phyloP scores from a whole-genome alignment of 2,329 filamentous ascomycete genomes.

The Lachnum nothofagi region DNA sequence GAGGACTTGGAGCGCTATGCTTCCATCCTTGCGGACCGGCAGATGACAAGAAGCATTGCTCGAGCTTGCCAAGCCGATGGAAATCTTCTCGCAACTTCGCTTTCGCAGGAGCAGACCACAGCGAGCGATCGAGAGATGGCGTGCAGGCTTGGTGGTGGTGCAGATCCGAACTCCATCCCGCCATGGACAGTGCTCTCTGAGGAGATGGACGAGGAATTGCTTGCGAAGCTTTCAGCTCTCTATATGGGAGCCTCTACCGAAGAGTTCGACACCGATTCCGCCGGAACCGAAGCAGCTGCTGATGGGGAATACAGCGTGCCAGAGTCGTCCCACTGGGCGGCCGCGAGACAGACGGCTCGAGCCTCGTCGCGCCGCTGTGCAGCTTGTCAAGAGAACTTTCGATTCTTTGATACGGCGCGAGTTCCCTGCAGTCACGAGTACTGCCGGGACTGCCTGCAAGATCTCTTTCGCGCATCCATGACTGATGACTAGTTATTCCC shows the following conservation, averaged over 20 bases:
- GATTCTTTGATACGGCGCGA: slow-evolving; percentile 11
- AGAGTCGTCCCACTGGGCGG: neutral
- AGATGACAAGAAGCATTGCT: slow-evolving; percentile 25
- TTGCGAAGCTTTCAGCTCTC: slow-evolving; percentile 19
- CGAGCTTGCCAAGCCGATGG: slow-evolving; percentile 22
- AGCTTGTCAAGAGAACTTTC: slow-evolving; percentile 15
- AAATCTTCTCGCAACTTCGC: slow-evolving; percentile 3
- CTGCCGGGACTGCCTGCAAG: slow-evolving; percentile 44
- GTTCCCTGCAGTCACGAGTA: slow-evolving; percentile 45
- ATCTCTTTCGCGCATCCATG: slow-evolving; percentile 41
- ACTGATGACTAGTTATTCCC: slow-evolving; percentile 50
- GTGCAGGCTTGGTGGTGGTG: slow-evolving; percentile 7
- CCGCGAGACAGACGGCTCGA: neutral
- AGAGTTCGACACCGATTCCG: neutral
- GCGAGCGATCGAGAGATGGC: slow-evolving; percentile 17
- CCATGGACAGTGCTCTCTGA: slow-evolving; percentile 5
- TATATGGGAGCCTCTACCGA: slow-evolving; percentile 8
- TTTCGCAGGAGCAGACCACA: slow-evolving; percentile 14
- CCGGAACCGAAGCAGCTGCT: slow-evolving; percentile 5
- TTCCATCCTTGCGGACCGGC: slow-evolving; percentile 12
- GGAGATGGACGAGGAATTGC: slow-evolving; percentile 15
- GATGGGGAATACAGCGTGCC: neutral
- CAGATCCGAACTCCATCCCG: neutral
- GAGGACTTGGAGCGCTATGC: slow-evolving; percentile 13
- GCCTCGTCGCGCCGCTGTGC: slow-evolving; percentile 6